These are phyloP conservation scores for Saccharomyces hybrid DNA, from an alignment of 1,139 yeast species.

Conservation along the genomic window DNA sequence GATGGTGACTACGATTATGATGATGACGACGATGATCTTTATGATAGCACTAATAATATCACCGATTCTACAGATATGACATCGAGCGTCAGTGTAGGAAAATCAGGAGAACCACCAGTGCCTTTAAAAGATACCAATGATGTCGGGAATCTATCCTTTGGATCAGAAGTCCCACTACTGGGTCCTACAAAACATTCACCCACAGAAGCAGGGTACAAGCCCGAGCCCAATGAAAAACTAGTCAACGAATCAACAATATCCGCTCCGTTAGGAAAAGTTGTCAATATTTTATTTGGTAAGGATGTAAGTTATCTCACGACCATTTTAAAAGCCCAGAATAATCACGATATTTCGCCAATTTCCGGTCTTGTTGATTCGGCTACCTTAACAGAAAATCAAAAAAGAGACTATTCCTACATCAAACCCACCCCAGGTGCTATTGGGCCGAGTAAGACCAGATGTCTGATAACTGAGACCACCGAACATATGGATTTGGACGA, in stretches of 20 bases:
- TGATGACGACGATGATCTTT: conserved; percentile 4
- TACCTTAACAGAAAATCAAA: conserved; percentile 15
- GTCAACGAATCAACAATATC: conserved; percentile 52
- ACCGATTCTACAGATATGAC: conserved; percentile 22
- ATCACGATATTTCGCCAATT: conserved; percentile 56
- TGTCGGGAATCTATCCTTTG: not conserved
- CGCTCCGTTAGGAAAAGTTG: conserved; percentile 79
- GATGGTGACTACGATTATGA: conserved; percentile 2
- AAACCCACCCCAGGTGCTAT: conserved; percentile 79
- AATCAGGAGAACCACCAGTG: not conserved
- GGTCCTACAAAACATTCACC: conserved; percentile 46
- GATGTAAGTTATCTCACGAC: conserved; percentile 49
- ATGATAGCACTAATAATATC: not conserved
- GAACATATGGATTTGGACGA: conserved; percentile 52
- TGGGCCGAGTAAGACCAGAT: conserved; percentile 89
- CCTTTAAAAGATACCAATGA: no score
- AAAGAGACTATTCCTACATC: conserved; percentile 57
- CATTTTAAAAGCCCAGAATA: conserved; percentile 57
- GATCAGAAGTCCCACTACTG: conserved; percentile 7
- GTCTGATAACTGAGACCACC: conserved; percentile 63
- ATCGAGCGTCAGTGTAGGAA: conserved; percentile 10
- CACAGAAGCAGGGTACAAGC: conserved; percentile 43
- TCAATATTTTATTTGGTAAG: conserved; percentile 60
- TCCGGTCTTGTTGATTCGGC: conserved; percentile 37
- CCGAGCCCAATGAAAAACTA: conserved; percentile 52